Evolutionary conservation across 805 yeast genomes (phyloP).

Genomic region (Monosporozyma aerobia): DNA sequence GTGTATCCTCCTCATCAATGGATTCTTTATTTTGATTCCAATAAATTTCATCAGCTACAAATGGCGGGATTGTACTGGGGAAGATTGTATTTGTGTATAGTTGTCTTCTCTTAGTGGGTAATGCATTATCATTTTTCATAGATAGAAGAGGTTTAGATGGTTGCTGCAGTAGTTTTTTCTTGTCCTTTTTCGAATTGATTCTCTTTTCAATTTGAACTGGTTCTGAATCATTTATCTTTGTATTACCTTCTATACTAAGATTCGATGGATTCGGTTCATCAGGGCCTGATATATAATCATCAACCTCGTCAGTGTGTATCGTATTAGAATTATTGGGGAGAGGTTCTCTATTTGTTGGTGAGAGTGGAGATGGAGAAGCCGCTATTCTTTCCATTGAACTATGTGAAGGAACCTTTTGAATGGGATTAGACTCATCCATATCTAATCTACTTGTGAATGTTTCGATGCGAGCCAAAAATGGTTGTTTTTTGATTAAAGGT

Average conservation of each 20-base stretch:
- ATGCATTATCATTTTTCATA: not conserved
- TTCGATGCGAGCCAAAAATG: not conserved
- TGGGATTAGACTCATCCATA: not conserved
- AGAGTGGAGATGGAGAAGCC: not conserved
- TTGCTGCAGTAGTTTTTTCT: not conserved
- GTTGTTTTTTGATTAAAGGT: not conserved
- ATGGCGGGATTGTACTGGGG: slow-evolving; percentile 50
- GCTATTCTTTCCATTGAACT: not conserved
- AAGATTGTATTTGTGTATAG: slow-evolving; percentile 18
- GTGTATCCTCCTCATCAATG: not conserved
- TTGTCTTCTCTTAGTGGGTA: not conserved
- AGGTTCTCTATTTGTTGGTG: not conserved
- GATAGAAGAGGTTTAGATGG: not conserved
- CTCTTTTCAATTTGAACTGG: not conserved
- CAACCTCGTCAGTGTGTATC: not conserved
- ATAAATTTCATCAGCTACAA: slow-evolving; percentile 44
- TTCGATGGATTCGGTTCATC: not conserved
- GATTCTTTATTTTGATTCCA: not conserved
- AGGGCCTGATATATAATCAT: not conserved
- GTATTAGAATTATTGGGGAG: not conserved
- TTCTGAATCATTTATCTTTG: not conserved
- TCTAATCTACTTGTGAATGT: not conserved
- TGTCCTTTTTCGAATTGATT: not conserved
- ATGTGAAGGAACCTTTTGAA: not conserved
- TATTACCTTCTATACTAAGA: not conserved